These are phyloP conservation scores for Ganoderma leucocontextum DNA, from an alignment of 1,284 basidiomycete genomes.

Conservation along the genomic window DNA sequence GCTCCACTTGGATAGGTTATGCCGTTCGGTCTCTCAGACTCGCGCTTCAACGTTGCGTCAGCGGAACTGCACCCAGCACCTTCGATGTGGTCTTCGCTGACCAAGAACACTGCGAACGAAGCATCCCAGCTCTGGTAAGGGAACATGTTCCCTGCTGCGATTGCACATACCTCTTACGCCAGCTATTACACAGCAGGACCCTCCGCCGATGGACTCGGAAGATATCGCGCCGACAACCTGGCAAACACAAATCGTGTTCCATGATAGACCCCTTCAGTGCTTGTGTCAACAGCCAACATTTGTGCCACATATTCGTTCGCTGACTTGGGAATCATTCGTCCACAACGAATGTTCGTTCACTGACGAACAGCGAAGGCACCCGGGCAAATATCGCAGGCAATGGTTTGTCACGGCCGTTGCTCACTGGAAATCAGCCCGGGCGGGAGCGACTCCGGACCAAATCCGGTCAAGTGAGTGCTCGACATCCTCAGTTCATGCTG, in stretches of 20 bases:
- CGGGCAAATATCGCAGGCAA: neutral
- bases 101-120: conserved; percentile 7
- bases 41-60: conserved; percentile 1
- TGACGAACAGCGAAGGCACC: neutral
- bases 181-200: neutral
- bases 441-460: neutral
- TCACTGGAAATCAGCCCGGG: neutral
- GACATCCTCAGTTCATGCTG: neutral
- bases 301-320: neutral
- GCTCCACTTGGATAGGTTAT: conserved; percentile 8
- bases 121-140: neutral
- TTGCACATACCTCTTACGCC: conserved; percentile 7
- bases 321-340: neutral
- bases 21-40: neutral
- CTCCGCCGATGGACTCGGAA: conserved; percentile 9
- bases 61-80: conserved; percentile 10
- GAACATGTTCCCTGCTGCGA: neutral
- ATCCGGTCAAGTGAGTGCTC: neutral
- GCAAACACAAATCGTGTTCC: neutral
- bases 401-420: neutral
- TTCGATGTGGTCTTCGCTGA: conserved; percentile 15
- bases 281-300: neutral
- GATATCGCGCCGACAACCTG: neutral
- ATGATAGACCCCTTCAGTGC: conserved; percentile 3
- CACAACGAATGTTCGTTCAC: neutral